Base-by-base conservation (phyloP, 257 asterid genomes). In the Fraxinus anomala region DNA sequence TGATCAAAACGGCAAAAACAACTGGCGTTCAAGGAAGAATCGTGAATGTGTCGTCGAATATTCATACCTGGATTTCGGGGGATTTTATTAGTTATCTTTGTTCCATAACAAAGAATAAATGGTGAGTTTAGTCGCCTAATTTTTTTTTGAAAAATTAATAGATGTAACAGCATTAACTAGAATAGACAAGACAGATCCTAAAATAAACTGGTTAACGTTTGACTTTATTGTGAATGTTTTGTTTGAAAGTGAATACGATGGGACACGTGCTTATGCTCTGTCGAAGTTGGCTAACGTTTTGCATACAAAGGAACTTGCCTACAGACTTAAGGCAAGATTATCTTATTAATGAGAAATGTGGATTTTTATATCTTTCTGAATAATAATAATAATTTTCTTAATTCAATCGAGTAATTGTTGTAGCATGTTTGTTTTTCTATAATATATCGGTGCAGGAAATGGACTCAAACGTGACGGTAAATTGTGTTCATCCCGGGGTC, bases 281-380 rank as follows among this genome's bases (percentile, higher is more conserved):
- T 96, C 99, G 78, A 96, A 96, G 92, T 91, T 96, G 73, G 98
- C 98, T 19, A 96, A 91, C 90, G 96, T 96, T 87, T 83, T 96
- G 90, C 99, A 96, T 83, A 92, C 99, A 89, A 92, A 92, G 87
- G 97, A 91, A 81, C 97, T 96, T 78, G 90, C 97, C 81, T 87
- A 36, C 49, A 92, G 93, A 69, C 91, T 96, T 70, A 44, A 79
- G 86, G 99, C 87, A 80, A 88, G 67, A 51, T 14, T 51, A 51
- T 51, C 13, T 6, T 56, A 42, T 30, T 19, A 67, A 14, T 51
- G 21, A 24, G 24, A 80, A 80, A 85, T 81, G 85, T 68, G 77
- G 77, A 61, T 19, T 67, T 86, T 87, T 86, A 86, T 87, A 87
- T 76, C 44, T 54, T 80, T 78, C 72, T 70, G 31, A 77, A 31